Base-by-base conservation (phyloP, 345 rosid genomes). In the Citropsis articulata region DNA sequence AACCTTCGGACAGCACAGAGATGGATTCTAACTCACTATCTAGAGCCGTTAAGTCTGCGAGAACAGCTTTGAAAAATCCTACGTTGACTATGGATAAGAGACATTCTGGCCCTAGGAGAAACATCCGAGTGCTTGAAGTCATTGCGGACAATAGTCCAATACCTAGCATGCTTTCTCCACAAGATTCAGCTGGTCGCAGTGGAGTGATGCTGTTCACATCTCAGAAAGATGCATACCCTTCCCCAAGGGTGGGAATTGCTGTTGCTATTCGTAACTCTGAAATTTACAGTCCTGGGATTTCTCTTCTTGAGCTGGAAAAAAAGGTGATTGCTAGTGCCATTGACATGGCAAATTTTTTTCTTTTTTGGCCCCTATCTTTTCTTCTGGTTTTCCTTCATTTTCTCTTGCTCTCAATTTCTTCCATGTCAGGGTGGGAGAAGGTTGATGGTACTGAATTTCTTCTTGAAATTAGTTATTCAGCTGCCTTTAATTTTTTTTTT, bases 151-250 rank as follows among this genome's bases (percentile, higher is more conserved):
- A 90, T 68, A 91, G 91, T 85, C 95, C 97, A 21, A 79, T 85
- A 71, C 97, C 99, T 78, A 91, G 95, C 85, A 96, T 96, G 99
- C 89, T 96, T 87, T 96, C 99, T 79, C 98, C 94, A 50, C 97
- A 92, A 79, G 99, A 96, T 62, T 87, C 90, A 83, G 91, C 92
- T 33, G 87, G 93, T 75, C 91, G 91, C 68, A 86, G 93, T 83
- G 97, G 97, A 31, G 89, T 90, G 71, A 74, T 78, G 66, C 71
- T 86, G 75, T 93, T 93, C 81, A 82, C 91, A 50, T 91, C 97
- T 45, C 99, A 93, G 77, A 95, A 92, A 81, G 99, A 95, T 82
- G 80, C 93, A 66, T 90, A 87, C 85, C 87, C 86, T 33, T 89
- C 96, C 42, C 86, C 91, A 66, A 85, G 91, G 45, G 83, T 96